phyloP scores from a whole-genome alignment of 306 rosid species.

The Casuarina glauca region DNA sequence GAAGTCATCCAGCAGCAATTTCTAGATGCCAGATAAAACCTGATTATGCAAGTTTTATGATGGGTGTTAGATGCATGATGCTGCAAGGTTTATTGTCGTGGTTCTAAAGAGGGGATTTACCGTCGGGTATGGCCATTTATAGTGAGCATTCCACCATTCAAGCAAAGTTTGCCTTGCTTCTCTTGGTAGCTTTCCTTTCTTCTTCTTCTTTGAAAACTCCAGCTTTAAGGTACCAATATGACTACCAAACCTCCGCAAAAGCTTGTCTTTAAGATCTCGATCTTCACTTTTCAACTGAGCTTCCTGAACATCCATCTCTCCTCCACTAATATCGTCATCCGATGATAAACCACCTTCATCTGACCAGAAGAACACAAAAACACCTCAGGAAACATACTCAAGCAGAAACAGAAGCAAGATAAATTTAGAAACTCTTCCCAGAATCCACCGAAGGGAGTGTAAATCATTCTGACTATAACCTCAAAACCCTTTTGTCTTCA shows the following conservation, averaged over 20 bases:
- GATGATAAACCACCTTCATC: constrained; percentile 81
- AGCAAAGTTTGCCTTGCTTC: constrained; percentile 85
- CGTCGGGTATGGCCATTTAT: constrained; percentile 99
- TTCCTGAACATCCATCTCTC: constrained; percentile 66
- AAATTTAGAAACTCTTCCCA: not conserved
- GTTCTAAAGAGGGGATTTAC: constrained; percentile 35
- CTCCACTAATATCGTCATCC: constrained; percentile 69
- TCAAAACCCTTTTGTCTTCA: too few relatives aligned
- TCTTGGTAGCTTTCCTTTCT: constrained; percentile 90
- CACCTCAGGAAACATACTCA: not conserved
- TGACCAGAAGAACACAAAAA: constrained; percentile 20
- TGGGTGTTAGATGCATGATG: not conserved
- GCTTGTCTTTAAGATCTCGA: constrained; percentile 78
- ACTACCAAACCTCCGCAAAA: constrained; percentile 79
- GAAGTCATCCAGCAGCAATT: not conserved
- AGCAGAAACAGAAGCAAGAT: not conserved
- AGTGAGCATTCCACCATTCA: constrained; percentile 90
- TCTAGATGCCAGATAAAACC: too few relatives aligned
- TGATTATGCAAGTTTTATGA: not conserved
- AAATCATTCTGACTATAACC: too few relatives aligned
- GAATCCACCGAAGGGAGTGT: not conserved
- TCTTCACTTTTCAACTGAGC: constrained; percentile 55
- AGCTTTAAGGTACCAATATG: constrained; percentile 75
- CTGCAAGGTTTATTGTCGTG: not conserved
- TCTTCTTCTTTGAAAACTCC: constrained; percentile 86